Percentiles rank a stretch among this genome's conserved stretches.
Conservation (phyloP, 495 filamentous ascomycete genomes). For the Acidomyces sp. region DNA sequence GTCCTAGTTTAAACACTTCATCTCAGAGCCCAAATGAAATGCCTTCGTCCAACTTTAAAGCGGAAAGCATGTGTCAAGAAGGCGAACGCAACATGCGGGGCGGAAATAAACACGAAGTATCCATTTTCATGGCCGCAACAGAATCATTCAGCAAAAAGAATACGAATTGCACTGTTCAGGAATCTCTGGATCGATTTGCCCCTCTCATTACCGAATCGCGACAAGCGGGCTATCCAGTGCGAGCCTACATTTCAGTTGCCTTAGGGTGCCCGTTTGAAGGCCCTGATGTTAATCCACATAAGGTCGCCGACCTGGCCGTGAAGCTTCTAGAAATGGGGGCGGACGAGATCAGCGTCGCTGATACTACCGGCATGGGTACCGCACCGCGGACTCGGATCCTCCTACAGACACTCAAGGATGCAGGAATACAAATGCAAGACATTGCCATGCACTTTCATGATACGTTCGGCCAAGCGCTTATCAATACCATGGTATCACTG, state of each 20-base stretch:
- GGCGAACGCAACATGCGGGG: conserved; percentile 2
- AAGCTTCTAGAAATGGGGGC: conserved; percentile 85
- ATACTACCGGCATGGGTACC: conserved; percentile 96
- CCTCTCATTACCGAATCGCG: conserved; percentile 66
- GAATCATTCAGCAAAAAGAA: conserved; percentile 85
- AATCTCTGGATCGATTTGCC: conserved; percentile 62
- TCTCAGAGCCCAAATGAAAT: conserved; percentile 31
- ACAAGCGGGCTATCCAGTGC: conserved; percentile 55
- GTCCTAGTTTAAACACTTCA: conserved; percentile 34
- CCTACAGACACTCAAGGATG: conserved; percentile 53
- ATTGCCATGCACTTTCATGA: conserved; percentile 93
- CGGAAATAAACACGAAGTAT: conserved; percentile 50
- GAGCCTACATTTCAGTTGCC: conserved; percentile 90
- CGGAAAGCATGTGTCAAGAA: conserved; percentile 16
- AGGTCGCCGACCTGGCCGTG: conserved; percentile 72
- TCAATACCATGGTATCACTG: conserved; percentile 74
- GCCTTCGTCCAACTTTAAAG: conserved; percentile 23
- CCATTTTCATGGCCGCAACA: conserved; percentile 84
- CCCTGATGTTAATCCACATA: conserved; percentile 59
- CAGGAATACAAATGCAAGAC: conserved; percentile 66
- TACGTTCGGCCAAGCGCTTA: conserved; percentile 88
- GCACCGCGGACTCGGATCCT: conserved; percentile 63
- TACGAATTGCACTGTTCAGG: conserved; percentile 76
- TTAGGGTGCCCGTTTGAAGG: conserved; percentile 93
- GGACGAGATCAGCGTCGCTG: conserved; percentile 84